Evolutionary conservation across 441 rosid genomes (phyloP).

Genomic region (Populus hybrid): DNA sequence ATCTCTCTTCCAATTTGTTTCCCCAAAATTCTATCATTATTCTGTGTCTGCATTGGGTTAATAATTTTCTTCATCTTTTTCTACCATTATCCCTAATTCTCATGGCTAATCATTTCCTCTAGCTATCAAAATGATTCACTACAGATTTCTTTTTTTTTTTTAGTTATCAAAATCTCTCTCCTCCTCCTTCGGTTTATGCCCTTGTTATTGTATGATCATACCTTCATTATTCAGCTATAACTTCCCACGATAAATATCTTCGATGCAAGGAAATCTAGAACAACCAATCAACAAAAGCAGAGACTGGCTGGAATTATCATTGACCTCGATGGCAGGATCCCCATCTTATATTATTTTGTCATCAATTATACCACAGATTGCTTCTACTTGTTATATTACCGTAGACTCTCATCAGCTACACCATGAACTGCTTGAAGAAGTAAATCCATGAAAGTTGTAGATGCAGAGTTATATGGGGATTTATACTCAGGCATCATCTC

Average conservation of each 20-base stretch:
- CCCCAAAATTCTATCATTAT: slow-evolving; percentile 19
- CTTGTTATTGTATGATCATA: not conserved
- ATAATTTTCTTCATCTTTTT: slow-evolving; percentile 2
- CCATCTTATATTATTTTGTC: slow-evolving; percentile 15
- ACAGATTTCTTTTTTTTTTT: not conserved
- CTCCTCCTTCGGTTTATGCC: too few relatives aligned
- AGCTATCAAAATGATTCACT: slow-evolving; percentile 27
- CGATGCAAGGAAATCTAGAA: slow-evolving; percentile 22
- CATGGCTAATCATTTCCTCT: slow-evolving; percentile 24
- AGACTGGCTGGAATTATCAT: slow-evolving; percentile 13
- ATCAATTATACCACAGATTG: slow-evolving; percentile 8
- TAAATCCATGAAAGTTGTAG: not conserved
- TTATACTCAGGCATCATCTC: not conserved
- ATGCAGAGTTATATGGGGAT: not conserved
- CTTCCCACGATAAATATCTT: not conserved
- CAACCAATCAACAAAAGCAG: slow-evolving; percentile 21
- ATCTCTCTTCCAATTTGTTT: slow-evolving; percentile 25
- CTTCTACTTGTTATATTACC: not conserved
- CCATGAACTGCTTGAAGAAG: not conserved
- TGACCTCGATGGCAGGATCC: slow-evolving; percentile 14
- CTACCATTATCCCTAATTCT: slow-evolving; percentile 19
- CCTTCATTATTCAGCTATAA: not conserved
- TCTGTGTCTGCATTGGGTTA: not conserved
- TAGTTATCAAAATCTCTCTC: not conserved
- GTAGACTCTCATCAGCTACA: not conserved